Base-by-base conservation (phyloP, 257 asterid genomes). In the Scutellaria minor region DNA sequence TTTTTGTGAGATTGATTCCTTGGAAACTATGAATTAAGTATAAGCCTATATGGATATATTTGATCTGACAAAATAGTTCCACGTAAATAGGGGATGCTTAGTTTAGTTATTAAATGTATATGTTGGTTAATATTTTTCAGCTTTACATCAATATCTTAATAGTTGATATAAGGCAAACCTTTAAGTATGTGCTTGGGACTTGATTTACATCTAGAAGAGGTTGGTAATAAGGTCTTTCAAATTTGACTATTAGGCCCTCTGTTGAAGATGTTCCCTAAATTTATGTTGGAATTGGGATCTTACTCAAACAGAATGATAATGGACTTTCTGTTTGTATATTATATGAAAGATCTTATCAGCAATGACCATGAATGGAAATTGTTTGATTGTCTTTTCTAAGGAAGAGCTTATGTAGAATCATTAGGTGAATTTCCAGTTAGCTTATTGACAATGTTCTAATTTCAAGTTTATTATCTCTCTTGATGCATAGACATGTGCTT, bases 21-120 rank as follows among this genome's bases (percentile, higher is more conserved):
- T 55, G 18, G 68, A 51, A 44, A 59, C 62, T 60, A 35, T 57
- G 71, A 51, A 52, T 67, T 59, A 58, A 66, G 40, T 51, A 42
- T 63, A n/a, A 9, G 27, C 5, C 37, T 31, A 31, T 31, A 31
- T 31, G 37, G 5, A 31, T 68, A 3, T 48, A 57, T 75, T 44
- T 66, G 47, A 57, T 42, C 42, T 0, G 37, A 66, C n/a, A 56
- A 50, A 11, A 55, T 60, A 10, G 56, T 15, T 54, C 27, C 37
- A 5, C 60, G 12, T 48, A 42, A 53, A 47, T 41, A 46, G 24
- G 46, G 42, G 8, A 39, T 71, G 60, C 24, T 48, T 15, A 8
- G 64, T 35, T 41, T 31, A 72, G 62, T 39, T 27, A 10, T 52
- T 42, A 57, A 59, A 59, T 66, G 40, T 13, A 22, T 64, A 50